Conservation (phyloP, 2,329 filamentous ascomycete genomes). For the Alternaria triticina region DNA sequence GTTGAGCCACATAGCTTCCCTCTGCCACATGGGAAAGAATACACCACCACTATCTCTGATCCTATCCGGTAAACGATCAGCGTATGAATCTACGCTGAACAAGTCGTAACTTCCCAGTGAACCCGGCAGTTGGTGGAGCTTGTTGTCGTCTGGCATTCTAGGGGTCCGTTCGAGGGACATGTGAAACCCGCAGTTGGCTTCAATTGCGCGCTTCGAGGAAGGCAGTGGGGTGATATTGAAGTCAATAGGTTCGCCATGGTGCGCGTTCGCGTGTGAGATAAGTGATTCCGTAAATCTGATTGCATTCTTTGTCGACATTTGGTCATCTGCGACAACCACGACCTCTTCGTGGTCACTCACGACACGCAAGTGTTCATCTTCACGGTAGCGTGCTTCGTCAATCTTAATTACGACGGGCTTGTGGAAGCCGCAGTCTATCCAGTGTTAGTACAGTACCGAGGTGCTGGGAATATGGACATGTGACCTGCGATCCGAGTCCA, state of each 20-base stretch:
- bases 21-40: not conserved
- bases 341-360: no score
- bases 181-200: not conserved
- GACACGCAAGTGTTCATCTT: no score
- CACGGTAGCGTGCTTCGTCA: no score
- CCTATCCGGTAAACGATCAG: not conserved
- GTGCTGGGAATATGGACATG: no score
- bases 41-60: not conserved
- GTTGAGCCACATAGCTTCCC: constrained; percentile 1
- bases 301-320: not conserved
- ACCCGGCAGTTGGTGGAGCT: not conserved
- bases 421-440: no score
- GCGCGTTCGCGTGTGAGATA: not conserved
- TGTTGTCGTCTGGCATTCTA: not conserved
- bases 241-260: not conserved
- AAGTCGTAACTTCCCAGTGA: not conserved
- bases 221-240: rapidly evolving
- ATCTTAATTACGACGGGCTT: no score
- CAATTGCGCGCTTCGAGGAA: not conserved
- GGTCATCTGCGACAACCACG: no score
- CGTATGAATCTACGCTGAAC: not conserved
- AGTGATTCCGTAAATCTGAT: not conserved
- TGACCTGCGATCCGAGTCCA: no score
- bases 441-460: no score
- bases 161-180: not conserved